These are phyloP conservation scores for Fraxinus velutina DNA, from an alignment of 305 asterid genomes.

Conservation along the genomic window DNA sequence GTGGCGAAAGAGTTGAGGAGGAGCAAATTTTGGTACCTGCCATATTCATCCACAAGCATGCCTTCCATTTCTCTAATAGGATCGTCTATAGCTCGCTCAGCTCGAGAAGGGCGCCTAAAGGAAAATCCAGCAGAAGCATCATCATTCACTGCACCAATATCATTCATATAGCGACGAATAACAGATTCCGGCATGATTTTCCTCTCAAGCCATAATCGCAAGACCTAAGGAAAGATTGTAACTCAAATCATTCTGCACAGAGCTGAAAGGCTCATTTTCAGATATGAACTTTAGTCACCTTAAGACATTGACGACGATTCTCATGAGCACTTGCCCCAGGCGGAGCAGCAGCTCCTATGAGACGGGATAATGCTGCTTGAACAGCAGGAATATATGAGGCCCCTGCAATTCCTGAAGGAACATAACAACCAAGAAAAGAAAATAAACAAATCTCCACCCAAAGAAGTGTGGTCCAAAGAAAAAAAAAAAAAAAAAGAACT, in stretches of 20 bases:
- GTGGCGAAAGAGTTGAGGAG: background rate
- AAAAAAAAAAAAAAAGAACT: background rate
- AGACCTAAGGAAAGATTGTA: constrained; percentile 48
- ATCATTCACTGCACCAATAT: constrained; percentile 54
- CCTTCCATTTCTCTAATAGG: constrained; percentile 96
- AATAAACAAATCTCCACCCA: background rate
- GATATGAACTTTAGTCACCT: constrained; percentile 31
- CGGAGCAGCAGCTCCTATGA: constrained; percentile 51
- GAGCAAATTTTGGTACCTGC: constrained; percentile 51
- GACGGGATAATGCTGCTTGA: constrained; percentile 47
- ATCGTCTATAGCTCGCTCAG: constrained; percentile 84
- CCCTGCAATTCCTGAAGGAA: constrained; percentile 45
- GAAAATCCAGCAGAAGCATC: constrained; percentile 58
- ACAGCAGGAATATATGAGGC: constrained; percentile 53
- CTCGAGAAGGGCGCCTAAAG: constrained; percentile 77
- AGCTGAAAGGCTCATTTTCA: constrained; percentile 18
- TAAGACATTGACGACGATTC: constrained; percentile 57
- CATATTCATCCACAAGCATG: constrained; percentile 89
- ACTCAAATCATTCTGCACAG: constrained; percentile 23
- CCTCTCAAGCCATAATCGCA: constrained; percentile 91
- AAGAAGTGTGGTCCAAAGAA: background rate
- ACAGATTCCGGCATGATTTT: constrained; percentile 72
- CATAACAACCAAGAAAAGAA: background rate
- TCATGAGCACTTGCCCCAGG: constrained; percentile 47
- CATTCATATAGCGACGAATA: constrained; percentile 66